Conservation (phyloP, 345 rosid genomes). For the Eucalyptus shirleyi region DNA sequence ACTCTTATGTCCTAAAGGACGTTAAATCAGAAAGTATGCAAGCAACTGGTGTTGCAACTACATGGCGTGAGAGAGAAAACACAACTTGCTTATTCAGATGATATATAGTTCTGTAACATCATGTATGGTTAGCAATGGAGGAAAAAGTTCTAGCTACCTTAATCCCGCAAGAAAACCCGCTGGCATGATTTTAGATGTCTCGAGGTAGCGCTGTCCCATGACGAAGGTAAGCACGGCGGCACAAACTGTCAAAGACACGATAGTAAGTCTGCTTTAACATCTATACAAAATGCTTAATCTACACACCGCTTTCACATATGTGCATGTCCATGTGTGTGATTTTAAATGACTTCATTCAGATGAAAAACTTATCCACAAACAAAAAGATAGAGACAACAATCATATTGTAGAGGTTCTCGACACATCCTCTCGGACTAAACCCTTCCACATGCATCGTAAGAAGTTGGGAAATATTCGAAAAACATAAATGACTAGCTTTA, state of each 20-base stretch:
- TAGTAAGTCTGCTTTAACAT: not conserved
- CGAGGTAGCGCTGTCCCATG: slow-evolving; percentile 84
- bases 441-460: not conserved
- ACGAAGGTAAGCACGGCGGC: slow-evolving; percentile 59
- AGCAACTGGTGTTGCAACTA: not conserved
- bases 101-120: not conserved
- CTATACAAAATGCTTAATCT: not conserved
- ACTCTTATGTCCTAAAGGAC: not conserved
- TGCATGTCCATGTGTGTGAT: not conserved
- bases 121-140: not conserved
- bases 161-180: slow-evolving; percentile 83
- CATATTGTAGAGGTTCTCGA: not conserved
- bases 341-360: not conserved
- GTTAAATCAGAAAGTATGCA: not conserved
- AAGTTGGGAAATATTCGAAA: not conserved
- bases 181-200: slow-evolving; percentile 90
- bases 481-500: not conserved
- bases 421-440: not conserved
- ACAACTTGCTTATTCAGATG: not conserved
- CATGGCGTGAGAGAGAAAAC: not conserved
- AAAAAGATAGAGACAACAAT: not conserved
- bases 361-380: not conserved
- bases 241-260: slow-evolving; percentile 28
- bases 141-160: slow-evolving; percentile 29
- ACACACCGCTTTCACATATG: not conserved